Evolutionary conservation across 2,329 filamentous ascomycete species (phyloP), one percentile per base, ranked within the genome.

Genomic region (Penicillium hesseltinei): DNA sequence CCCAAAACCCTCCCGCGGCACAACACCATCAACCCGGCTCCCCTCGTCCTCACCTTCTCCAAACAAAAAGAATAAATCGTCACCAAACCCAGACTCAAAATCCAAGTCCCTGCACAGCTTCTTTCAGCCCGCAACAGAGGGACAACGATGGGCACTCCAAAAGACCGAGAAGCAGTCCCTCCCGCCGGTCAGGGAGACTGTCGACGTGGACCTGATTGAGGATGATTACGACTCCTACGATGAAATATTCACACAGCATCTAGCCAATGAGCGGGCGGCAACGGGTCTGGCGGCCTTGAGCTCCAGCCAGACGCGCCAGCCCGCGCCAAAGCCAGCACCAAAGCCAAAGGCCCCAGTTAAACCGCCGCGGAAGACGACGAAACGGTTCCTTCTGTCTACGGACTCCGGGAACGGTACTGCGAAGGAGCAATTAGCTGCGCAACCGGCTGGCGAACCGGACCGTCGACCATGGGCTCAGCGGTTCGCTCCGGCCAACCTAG

Each of bases 391-490:
- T 25, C 51, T 73, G 15, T 57, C 65, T 10, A 15, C 54, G 1
- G 51, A 48, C 17, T 21, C 48, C 33, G 19, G 40, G 2, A 39
- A 27, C 21, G 33, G 47, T 5, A 7, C 31, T 15, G 5, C n/a
- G 13, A 45, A 47, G 36, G 39, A 40, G 48, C 40, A 27, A 3
- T 62, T 68, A 21, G 68, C 64, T 13, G 8, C 39, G 9, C 51
- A 39, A 15, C 15, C 25, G 7, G 36, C 47, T 29, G 10, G 43
- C 11, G 40, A 62, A 29, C 23, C 31, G 36, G 88, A 91, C 63
- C 75, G 80, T 48, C 83, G 88, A 51, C 92, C 93, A 3, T 97
- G 93, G 93, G 89, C 89, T 17, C 92, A 97, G 65, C 85, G 87
- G 64, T 97, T 91, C 73, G 87, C 84, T 2, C 93, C 93, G 0